These are phyloP conservation scores for Hamamelis virginiana DNA, from an alignment of 164 flowering plant species.

Conservation along the genomic window DNA sequence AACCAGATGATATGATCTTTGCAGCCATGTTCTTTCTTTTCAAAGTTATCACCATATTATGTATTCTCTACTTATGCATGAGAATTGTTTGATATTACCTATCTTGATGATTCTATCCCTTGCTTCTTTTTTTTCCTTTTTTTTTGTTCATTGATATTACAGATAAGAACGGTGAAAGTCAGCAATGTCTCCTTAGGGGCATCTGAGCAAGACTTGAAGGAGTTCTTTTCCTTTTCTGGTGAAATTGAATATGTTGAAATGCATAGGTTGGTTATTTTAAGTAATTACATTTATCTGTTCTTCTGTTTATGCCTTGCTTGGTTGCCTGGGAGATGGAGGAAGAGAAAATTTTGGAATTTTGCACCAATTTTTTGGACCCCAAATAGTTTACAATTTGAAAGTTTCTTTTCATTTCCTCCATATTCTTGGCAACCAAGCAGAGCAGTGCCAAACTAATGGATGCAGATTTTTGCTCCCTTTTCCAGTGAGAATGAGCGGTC, in stretches of 20 bases:
- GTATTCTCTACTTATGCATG: neutral
- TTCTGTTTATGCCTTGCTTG: neutral
- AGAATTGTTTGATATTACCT: too few relatives aligned
- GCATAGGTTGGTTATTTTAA: slow-evolving; percentile 38
- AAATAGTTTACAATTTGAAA: too few relatives aligned
- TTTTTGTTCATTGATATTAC: slow-evolving; percentile 14
- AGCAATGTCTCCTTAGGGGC: slow-evolving; percentile 78
- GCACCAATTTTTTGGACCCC: neutral
- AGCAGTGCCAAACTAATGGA: neutral
- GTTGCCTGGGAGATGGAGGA: neutral
- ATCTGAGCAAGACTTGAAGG: slow-evolving; percentile 64
- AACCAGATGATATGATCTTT: too few relatives aligned
- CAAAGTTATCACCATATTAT: neutral
- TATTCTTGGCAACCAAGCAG: neutral
- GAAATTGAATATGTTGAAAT: slow-evolving; percentile 68
- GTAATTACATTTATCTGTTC: neutral
- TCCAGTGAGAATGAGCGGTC: slow-evolving; percentile 64
- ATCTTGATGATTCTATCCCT: neutral
- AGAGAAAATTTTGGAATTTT: neutral
- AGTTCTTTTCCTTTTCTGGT: slow-evolving; percentile 88
- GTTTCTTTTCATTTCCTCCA: neutral
- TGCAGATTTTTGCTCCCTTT: slow-evolving; percentile 1
- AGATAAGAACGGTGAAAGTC: slow-evolving; percentile 69
- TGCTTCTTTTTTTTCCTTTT: neutral
- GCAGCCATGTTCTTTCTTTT: neutral